Evolutionary conservation across 257 asterid species (phyloP).

Genomic region (Jacaranda copaia): DNA sequence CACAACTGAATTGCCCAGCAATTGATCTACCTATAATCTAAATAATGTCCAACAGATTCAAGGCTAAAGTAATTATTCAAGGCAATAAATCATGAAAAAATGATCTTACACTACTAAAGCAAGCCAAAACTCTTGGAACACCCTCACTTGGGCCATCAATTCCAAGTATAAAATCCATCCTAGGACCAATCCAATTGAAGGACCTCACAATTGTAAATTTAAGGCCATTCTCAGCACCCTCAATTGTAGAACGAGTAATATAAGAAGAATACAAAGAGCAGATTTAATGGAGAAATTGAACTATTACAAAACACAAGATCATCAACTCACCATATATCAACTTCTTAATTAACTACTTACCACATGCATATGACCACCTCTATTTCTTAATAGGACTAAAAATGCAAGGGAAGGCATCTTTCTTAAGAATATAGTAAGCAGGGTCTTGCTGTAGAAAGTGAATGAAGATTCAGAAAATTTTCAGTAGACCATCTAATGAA

Average conservation of each 20-base stretch:
- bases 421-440: slow-evolving; percentile 58
- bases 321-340: slow-evolving; percentile 65
- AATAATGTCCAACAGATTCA: too few species aligned
- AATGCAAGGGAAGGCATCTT: slow-evolving; percentile 75
- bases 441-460: slow-evolving; percentile 55
- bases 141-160: slow-evolving; percentile 84
- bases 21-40: too few species aligned
- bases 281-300: slow-evolving; percentile 25
- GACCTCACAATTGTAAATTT: slow-evolving; percentile 78
- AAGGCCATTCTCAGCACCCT: slow-evolving; percentile 84
- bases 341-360: slow-evolving; percentile 77
- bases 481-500: slow-evolving; percentile 18
- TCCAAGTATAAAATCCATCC: slow-evolving; percentile 85
- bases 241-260: slow-evolving; percentile 54
- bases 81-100: too few species aligned
- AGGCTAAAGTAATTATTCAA: too few species aligned
- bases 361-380: slow-evolving; percentile 85
- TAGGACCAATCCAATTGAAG: slow-evolving; percentile 85
- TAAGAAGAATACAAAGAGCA: slow-evolving; percentile 19
- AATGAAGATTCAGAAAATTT: slow-evolving; percentile 32
- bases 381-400: slow-evolving; percentile 79
- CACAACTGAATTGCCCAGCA: too few species aligned
- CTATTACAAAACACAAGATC: slow-evolving; percentile 20
- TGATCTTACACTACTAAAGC: slow-evolving; percentile 62
- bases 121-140: slow-evolving; percentile 82